Percentiles rank a stretch among this genome's conserved stretches.
Evolutionary conservation across 331 rosid genomes (phyloP).

Genomic region (Pyrus hybrid): DNA sequence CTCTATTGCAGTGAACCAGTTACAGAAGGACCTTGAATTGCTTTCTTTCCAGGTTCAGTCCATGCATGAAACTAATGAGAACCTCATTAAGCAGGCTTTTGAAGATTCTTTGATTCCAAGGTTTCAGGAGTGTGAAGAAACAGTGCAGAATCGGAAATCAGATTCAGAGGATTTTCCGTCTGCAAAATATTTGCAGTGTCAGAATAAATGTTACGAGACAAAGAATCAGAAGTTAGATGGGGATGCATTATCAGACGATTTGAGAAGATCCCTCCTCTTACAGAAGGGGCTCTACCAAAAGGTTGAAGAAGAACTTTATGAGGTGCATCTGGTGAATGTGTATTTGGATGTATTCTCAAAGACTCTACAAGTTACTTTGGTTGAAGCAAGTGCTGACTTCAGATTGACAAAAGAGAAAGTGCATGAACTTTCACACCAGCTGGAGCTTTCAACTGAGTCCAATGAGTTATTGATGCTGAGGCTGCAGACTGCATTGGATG

Average conservation of each 20-base stretch:
- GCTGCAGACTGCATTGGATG: slow-evolving; percentile 63
- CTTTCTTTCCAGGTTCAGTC: slow-evolving; percentile 85
- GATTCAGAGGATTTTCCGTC: slow-evolving; percentile 38
- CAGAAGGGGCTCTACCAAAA: slow-evolving; percentile 78
- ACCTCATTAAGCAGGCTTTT: slow-evolving; percentile 75
- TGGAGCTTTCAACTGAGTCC: slow-evolving; percentile 64
- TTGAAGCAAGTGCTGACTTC: slow-evolving; percentile 55
- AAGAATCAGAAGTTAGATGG: slow-evolving; percentile 50
- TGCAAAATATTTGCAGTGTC: slow-evolving; percentile 33
- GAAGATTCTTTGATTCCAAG: slow-evolving; percentile 57
- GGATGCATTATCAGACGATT: slow-evolving; percentile 48
- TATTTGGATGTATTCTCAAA: slow-evolving; percentile 77
- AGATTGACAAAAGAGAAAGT: slow-evolving; percentile 42
- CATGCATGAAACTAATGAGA: slow-evolving; percentile 87
- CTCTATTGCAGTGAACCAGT: slow-evolving; percentile 89
- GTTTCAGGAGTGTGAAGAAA: slow-evolving; percentile 31
- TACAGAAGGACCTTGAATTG: slow-evolving; percentile 92
- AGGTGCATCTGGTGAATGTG: slow-evolving; percentile 61
- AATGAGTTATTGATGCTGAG: slow-evolving; percentile 54
- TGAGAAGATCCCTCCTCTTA: slow-evolving; percentile 63
- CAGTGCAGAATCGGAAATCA: slow-evolving; percentile 25
- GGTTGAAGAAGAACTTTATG: slow-evolving; percentile 79
- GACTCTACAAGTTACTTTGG: slow-evolving; percentile 69
- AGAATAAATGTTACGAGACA: slow-evolving; percentile 33
- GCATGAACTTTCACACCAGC: slow-evolving; percentile 58